These are phyloP conservation scores for Neurospora tetraspora DNA, from an alignment of 495 filamentous ascomycete genomes.

Conservation along the genomic window DNA sequence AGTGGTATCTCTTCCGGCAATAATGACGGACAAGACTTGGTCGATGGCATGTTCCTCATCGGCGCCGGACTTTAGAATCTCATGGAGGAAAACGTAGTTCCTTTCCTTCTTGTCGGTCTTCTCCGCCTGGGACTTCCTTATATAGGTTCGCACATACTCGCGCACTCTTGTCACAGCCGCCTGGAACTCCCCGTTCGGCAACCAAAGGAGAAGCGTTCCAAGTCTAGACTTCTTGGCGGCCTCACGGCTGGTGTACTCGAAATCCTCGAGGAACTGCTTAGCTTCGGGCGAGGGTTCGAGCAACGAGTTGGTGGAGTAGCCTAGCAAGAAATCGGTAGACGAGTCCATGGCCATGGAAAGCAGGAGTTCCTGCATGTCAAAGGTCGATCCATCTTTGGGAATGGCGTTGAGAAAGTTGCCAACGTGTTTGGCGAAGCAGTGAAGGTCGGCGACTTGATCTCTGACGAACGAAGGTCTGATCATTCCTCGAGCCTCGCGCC, in stretches of 20 bases:
- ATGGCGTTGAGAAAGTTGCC: conserved; percentile 39
- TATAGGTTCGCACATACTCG: conserved; percentile 30
- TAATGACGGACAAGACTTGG: conserved; percentile 42
- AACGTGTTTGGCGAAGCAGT: conserved; percentile 49
- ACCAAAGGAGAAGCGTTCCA: conserved; percentile 42
- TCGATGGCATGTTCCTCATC: conserved; percentile 28
- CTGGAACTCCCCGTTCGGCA: conserved; percentile 39
- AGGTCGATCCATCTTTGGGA: conserved; percentile 25
- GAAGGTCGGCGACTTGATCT: conserved; percentile 40
- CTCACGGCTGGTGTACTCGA: conserved; percentile 28
- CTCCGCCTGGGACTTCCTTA: conserved; percentile 23
- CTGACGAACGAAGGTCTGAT: conserved; percentile 39
- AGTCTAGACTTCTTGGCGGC: conserved; percentile 38
- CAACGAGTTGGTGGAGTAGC: conserved; percentile 28
- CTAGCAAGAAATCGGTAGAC: conserved; percentile 52
- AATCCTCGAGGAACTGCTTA: conserved; percentile 26
- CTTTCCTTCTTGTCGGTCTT: conserved; percentile 10
- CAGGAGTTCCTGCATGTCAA: conserved; percentile 53
- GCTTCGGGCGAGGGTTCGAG: conserved; percentile 21
- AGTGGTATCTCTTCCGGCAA: conserved; percentile 53
- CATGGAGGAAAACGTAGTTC: conserved; percentile 42
- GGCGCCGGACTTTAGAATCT: conserved; percentile 31
- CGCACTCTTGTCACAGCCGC: conserved; percentile 32
- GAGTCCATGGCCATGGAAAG: conserved; percentile 55
- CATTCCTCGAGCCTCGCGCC: conserved; percentile 38